Percentiles rank a stretch among this genome's conserved stretches.
phyloP scores from a whole-genome alignment of 768 basidiomycete species.

The Auricularia sp. region DNA sequence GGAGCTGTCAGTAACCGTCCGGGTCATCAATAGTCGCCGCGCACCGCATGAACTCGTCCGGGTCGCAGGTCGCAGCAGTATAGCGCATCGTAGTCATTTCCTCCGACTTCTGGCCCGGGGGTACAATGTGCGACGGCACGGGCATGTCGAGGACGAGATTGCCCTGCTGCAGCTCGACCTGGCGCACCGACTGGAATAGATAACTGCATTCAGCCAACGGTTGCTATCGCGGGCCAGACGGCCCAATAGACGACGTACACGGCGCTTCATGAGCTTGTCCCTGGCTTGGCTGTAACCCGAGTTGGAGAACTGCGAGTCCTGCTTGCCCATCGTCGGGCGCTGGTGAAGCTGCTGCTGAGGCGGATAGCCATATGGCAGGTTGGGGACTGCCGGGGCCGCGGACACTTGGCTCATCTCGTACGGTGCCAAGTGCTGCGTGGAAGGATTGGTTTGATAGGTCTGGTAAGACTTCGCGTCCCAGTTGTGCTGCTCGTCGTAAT shows the following conservation, averaged over 20 bases:
- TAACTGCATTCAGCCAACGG: neutral
- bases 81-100: slow-evolving; percentile 81
- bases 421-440: slow-evolving; percentile 63
- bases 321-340: slow-evolving; percentile 9
- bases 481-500: slow-evolving; percentile 15
- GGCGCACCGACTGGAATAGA: slow-evolving; percentile 42
- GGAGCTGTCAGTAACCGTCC: neutral
- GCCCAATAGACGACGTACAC: slow-evolving; percentile 21
- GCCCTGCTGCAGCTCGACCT: slow-evolving; percentile 71
- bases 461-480: slow-evolving; percentile 47
- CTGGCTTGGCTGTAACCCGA: slow-evolving; percentile 56
- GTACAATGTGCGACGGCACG: slow-evolving; percentile 70
- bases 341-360: slow-evolving; percentile 51
- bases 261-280: slow-evolving; percentile 75
- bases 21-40: neutral
- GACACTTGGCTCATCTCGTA: slow-evolving; percentile 49
- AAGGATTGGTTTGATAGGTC: slow-evolving; percentile 54
- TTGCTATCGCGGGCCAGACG: neutral
- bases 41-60: slow-evolving; percentile 73
- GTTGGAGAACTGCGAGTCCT: slow-evolving; percentile 36
- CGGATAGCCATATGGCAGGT: slow-evolving; percentile 34
- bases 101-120: slow-evolving; percentile 54
- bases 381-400: slow-evolving; percentile 43
- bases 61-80: slow-evolving; percentile 83
- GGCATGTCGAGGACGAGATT: slow-evolving; percentile 79